Conservation (phyloP, 352 stramenopile genomes). For the Globisporangium viniferum region DNA sequence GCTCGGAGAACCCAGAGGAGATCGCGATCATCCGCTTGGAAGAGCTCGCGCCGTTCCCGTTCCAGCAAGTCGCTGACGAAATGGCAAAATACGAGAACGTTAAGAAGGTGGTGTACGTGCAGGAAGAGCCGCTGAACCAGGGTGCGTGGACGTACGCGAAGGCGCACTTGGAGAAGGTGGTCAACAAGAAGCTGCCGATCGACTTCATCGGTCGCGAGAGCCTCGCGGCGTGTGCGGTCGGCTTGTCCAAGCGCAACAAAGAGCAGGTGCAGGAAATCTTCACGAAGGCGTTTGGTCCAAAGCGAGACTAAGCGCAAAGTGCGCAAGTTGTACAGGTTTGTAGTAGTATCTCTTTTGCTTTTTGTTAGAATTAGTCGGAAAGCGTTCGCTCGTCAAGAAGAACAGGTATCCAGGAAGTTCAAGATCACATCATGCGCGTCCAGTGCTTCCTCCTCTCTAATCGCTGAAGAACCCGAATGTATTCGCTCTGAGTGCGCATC, state of each 20-base stretch:
- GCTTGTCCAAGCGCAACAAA: conserved; percentile 66
- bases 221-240: conserved; percentile 68
- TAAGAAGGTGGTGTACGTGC: conserved; percentile 73
- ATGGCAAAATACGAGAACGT: conserved; percentile 57
- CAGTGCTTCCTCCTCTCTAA: not conserved
- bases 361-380: not conserved
- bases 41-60: conserved; percentile 85
- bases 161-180: conserved; percentile 69
- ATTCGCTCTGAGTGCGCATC: not conserved
- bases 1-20: conserved; percentile 37
- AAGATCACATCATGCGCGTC: conserved; percentile 10
- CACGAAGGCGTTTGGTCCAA: conserved; percentile 46
- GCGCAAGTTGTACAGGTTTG: conserved; percentile 3
- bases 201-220: conserved; percentile 74
- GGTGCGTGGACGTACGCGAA: conserved; percentile 72
- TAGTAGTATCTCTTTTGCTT: not conserved
- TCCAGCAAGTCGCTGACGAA: conserved; percentile 56
- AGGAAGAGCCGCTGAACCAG: conserved; percentile 83
- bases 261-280: conserved; percentile 69
- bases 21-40: conserved; percentile 76
- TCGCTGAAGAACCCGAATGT: not conserved
- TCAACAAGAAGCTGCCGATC: conserved; percentile 52
- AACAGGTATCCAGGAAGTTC: conserved; percentile 14
- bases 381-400: conserved; percentile 1
- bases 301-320: conserved; percentile 8